Conservation (phyloP, 2,329 filamentous ascomycete genomes). For the Aureobasidium sp. region DNA sequence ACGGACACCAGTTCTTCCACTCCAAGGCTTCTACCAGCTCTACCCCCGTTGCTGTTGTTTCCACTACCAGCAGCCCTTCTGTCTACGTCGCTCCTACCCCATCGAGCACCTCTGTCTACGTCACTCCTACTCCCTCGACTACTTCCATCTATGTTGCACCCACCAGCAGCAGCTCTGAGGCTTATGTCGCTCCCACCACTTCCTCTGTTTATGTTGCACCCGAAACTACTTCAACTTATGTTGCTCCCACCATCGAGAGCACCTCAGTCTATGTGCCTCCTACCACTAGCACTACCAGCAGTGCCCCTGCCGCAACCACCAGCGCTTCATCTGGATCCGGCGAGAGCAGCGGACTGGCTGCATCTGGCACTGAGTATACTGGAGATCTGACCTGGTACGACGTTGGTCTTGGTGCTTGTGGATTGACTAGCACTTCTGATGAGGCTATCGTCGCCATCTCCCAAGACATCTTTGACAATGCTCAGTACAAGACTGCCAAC, state of each 20-base stretch:
- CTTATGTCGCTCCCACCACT: constrained; percentile 20
- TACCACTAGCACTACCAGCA: constrained; percentile 17
- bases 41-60: constrained; percentile 4
- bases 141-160: constrained; percentile 24
- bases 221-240: constrained; percentile 18
- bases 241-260: constrained; percentile 20
- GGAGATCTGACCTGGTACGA: constrained; percentile 72
- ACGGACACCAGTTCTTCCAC: constrained; percentile 16
- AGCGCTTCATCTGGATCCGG: constrained; percentile 19
- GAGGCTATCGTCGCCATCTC: constrained; percentile 66
- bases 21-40: constrained; percentile 17
- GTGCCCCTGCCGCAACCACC: constrained; percentile 19
- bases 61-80: constrained; percentile 16
- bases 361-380: constrained; percentile 33
- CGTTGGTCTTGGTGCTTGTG: constrained; percentile 63
- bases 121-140: constrained; percentile 20
- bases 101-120: constrained; percentile 21
- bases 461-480: constrained; percentile 50
- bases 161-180: constrained; percentile 16
- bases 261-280: constrained; percentile 19
- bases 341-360: constrained; percentile 22
- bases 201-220: constrained; percentile 20
- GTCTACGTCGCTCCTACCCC: constrained; percentile 22
- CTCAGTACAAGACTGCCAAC: constrained; percentile 24
- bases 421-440: constrained; percentile 49